Evolutionary conservation across 1,284 basidiomycete genomes (phyloP).

Genomic region (Schizophyllum amplum): DNA sequence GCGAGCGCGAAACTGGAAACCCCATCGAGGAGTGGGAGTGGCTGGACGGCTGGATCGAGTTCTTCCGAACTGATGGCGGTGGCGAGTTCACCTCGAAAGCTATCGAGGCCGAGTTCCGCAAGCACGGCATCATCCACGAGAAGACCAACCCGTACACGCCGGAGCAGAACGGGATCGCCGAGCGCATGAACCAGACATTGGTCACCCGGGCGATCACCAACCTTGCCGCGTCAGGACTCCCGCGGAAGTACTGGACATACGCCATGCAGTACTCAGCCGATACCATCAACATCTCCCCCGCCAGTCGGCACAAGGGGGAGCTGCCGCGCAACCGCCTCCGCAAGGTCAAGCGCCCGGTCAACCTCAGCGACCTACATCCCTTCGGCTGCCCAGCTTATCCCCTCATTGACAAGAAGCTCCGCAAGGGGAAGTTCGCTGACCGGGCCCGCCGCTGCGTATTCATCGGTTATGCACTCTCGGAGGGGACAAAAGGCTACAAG

Average conservation of each 20-base stretch:
- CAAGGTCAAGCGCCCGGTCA: slow-evolving; percentile 4
- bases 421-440: slow-evolving; percentile 3
- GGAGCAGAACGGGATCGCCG: slow-evolving; percentile 23
- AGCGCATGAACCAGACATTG: slow-evolving; percentile 23
- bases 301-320: slow-evolving; percentile 9
- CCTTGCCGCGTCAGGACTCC: slow-evolving; percentile 16
- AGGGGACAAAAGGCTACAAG: slow-evolving; percentile 7
- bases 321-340: background rate
- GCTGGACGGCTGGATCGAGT: slow-evolving; percentile 16
- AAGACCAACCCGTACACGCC: slow-evolving; percentile 20
- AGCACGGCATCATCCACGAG: slow-evolving; percentile 17
- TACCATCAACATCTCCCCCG: slow-evolving; percentile 11
- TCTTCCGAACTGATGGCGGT: slow-evolving; percentile 22
- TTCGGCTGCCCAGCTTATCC: slow-evolving; percentile 8
- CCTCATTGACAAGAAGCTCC: slow-evolving; percentile 4
- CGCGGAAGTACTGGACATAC: slow-evolving; percentile 19
- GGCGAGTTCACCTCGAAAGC: slow-evolving; percentile 20
- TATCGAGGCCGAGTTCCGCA: slow-evolving; percentile 18
- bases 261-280: slow-evolving; percentile 14
- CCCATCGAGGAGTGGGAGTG: slow-evolving; percentile 10
- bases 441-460: slow-evolving; percentile 1
- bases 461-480: slow-evolving; percentile 1
- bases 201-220: slow-evolving; percentile 16
- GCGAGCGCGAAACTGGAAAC: too few relatives aligned
- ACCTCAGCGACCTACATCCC: slow-evolving; percentile 1